These are phyloP conservation scores for Peronospora tabacina DNA, from an alignment of 352 stramenopile species.

Conservation along the genomic window DNA sequence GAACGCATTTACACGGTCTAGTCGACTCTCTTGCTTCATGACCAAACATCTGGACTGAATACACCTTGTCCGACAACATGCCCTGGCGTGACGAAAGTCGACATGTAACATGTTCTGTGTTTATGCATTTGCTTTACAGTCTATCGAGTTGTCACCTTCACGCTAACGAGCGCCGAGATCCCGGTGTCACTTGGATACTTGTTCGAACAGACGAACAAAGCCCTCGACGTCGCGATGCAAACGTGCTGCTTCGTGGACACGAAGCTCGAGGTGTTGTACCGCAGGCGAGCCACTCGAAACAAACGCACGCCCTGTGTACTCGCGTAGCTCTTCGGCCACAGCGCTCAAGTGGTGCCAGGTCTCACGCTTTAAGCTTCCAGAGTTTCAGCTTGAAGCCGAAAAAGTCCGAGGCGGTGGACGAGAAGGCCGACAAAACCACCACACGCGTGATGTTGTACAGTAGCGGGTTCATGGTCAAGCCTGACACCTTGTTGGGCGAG, in stretches of 20 bases:
- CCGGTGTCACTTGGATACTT: background rate
- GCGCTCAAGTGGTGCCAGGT: slow-evolving; percentile 2
- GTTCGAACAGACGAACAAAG: slow-evolving; percentile 11
- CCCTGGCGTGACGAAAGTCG: background rate
- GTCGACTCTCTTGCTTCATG: background rate
- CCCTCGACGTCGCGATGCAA: background rate
- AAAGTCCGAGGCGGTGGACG: slow-evolving; percentile 82
- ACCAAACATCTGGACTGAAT: background rate
- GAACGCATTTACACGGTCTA: background rate
- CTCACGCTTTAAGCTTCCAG: slow-evolving; percentile 85
- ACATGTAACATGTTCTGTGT: slow-evolving; percentile 4
- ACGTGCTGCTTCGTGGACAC: slow-evolving; percentile 2
- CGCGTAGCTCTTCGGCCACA: slow-evolving; percentile 11
- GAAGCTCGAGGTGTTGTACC: slow-evolving; percentile 4
- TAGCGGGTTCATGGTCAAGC: slow-evolving; percentile 86
- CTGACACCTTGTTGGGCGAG: slow-evolving; percentile 86
- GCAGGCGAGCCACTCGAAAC: slow-evolving; percentile 9
- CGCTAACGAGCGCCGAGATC: background rate
- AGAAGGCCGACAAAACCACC: slow-evolving; percentile 85
- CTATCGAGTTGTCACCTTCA: slow-evolving; percentile 15
- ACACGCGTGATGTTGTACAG: slow-evolving; percentile 87
- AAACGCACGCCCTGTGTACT: background rate
- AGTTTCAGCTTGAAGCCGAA: slow-evolving; percentile 90
- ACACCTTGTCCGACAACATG: slow-evolving; percentile 11
- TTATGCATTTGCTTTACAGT: slow-evolving; percentile 10